phyloP scores from a whole-genome alignment of 805 yeast species.

The Zygosaccharomyces rouxii region DNA sequence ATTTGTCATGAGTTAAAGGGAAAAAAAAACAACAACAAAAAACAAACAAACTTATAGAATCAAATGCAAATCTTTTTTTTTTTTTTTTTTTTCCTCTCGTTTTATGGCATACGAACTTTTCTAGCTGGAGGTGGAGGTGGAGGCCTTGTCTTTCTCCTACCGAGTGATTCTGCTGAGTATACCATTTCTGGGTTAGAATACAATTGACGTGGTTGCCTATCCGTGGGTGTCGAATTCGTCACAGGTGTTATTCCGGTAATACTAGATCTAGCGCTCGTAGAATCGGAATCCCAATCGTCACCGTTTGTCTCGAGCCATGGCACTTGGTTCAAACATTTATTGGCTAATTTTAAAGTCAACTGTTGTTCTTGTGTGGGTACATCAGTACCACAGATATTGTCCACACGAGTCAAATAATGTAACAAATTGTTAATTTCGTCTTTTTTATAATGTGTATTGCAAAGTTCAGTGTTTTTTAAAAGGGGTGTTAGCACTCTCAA shows the following conservation, averaged over 20 bases:
- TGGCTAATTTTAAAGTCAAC: slow-evolving; percentile 42
- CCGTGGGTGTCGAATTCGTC: slow-evolving; percentile 4
- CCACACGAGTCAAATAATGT: slow-evolving; percentile 38
- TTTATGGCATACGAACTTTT: slow-evolving; percentile 16
- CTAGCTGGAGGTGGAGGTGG: slow-evolving; percentile 41
- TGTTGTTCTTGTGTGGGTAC: slow-evolving; percentile 26
- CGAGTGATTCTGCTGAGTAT: slow-evolving; percentile 37
- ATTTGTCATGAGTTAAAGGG: background rate
- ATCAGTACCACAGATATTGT: slow-evolving; percentile 25
- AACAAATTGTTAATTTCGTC: slow-evolving; percentile 50
- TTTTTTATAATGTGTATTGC: slow-evolving; percentile 52
- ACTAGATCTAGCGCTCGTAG: slow-evolving; percentile 21
- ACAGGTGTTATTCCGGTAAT: slow-evolving; percentile 18
- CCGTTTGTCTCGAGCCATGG: slow-evolving; percentile 32
- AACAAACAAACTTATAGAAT: background rate
- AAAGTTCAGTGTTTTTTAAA: slow-evolving; percentile 59
- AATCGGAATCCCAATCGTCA: slow-evolving; percentile 11
- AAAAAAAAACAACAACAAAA: background rate
- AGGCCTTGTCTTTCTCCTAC: slow-evolving; percentile 33
- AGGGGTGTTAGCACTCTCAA: slow-evolving; percentile 71
- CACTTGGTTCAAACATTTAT: slow-evolving; percentile 34
- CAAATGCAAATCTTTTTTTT: slow-evolving; percentile 1
- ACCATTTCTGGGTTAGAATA: slow-evolving; percentile 15
- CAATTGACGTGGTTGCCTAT: slow-evolving; percentile 6
- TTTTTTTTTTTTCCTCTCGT: background rate